Evolutionary conservation across 345 rosid genomes (phyloP).

Genomic region (Salix koriyanagi): DNA sequence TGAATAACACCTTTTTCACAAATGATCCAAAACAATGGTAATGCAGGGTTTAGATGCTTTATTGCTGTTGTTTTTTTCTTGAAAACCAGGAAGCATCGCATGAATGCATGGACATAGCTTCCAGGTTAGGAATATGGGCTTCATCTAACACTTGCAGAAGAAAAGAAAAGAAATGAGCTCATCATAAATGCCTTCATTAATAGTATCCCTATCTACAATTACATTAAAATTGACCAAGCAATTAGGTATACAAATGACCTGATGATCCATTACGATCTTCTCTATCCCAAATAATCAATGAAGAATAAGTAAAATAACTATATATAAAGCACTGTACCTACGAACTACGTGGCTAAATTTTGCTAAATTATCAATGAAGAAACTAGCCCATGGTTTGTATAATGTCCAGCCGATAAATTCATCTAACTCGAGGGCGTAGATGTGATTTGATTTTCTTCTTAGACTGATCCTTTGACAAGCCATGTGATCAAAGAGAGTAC

Average conservation of each 20-base stretch:
- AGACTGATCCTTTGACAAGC: background rate
- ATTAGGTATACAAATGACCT: too few relatives aligned
- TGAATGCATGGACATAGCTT: too few relatives aligned
- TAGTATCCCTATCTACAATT: too few relatives aligned
- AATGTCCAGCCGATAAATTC: background rate
- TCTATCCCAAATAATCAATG: background rate
- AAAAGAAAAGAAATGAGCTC: background rate
- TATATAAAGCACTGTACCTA: background rate
- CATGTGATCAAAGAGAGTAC: background rate
- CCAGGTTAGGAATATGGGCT: too few relatives aligned
- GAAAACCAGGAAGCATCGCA: background rate
- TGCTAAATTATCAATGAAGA: background rate
- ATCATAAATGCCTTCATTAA: too few relatives aligned
- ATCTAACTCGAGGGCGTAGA: background rate
- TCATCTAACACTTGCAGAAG: too few relatives aligned
- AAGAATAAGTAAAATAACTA: too few relatives aligned
- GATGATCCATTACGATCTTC: background rate
- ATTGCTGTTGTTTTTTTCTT: too few relatives aligned
- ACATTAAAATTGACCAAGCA: too few relatives aligned
- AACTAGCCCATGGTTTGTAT: background rate
- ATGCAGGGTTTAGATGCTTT: too few relatives aligned
- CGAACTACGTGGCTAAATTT: background rate
- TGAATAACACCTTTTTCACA: too few relatives aligned
- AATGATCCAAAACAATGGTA: too few relatives aligned
- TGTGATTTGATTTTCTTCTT: background rate